Evolutionary conservation across 306 rosid species (phyloP), one percentile per base, ranked within the genome.

Genomic region (Cucurbita maxima): DNA sequence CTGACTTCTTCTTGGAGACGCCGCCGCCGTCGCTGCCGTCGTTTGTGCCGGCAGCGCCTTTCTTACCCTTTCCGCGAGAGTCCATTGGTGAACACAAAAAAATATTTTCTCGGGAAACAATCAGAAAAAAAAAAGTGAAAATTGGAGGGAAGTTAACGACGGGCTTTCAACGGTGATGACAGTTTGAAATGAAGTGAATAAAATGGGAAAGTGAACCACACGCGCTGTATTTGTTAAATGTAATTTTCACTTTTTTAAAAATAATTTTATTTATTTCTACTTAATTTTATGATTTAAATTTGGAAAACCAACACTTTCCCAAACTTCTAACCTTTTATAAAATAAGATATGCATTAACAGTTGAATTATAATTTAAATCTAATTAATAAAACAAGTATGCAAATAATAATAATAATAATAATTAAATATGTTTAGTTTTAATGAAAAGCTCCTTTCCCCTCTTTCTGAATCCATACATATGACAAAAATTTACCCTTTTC

Each of bases 1-100:
- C 86, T 7, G 86, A 69, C 69, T 84, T 84, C 80, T 81, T 81
- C 81, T 79, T 84, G 4, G 80, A 81, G 43, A 76, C 86, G 14
- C 82, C 86, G 13, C 77, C 86, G 14, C 82, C 25, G 25, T 1
- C 25, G 1, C 25, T 84, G 10, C 86, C 86, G 6, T 79, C 86
- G 7, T 52, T 82, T 51, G 84, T 79, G 9, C 88, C 86, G 56
- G 62, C 88, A 1, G 84, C 82, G 6, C 88, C 88, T 62, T 71
- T 82, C 85, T 79, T 84, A 64, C 70, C 22, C 77, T 82, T 84
- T 41, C 78, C 81, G 0, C 82, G 76, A 37, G 76, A 2, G 5
- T 78, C 84, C 84, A 83, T 81, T 36, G 37, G 56, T 47, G 64
- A 40, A 55, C 25, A 15, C 5, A 18, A 56, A 12, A 8, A 22